A percentile compares a stretch with the other conserved stretches of the same genome.
Evolutionary conservation across 2,329 filamentous ascomycete species (phyloP).

Genomic region (Cladobotryum protrusum): DNA sequence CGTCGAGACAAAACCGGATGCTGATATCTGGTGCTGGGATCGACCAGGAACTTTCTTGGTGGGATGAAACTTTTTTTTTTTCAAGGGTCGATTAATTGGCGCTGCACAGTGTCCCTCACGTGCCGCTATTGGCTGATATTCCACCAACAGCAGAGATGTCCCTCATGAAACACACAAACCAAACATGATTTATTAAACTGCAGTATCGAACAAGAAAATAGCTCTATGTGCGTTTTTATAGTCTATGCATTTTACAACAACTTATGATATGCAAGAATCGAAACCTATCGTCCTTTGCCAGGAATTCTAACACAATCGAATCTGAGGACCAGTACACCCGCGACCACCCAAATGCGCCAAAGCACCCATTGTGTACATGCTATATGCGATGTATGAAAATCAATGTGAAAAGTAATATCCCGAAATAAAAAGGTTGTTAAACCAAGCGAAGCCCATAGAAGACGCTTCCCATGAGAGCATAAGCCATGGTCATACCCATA

Average conservation of each 20-base stretch:
- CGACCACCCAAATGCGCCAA: background rate
- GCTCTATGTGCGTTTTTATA: slow-evolving; percentile 7
- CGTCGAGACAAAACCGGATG: slow-evolving; percentile 10
- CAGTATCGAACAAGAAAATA: background rate
- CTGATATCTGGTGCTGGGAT: slow-evolving; percentile 5
- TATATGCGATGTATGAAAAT: too few species aligned
- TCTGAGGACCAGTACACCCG: background rate
- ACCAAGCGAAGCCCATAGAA: slow-evolving; percentile 5
- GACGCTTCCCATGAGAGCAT: slow-evolving; percentile 15
- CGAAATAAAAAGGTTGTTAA: too few species aligned
- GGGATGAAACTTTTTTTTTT: slow-evolving; percentile 23
- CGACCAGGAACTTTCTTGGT: slow-evolving; percentile 5
- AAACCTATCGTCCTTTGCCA: background rate
- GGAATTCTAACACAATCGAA: background rate
- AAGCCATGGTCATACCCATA: slow-evolving; percentile 16
- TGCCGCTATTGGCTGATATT: slow-evolving; percentile 6
- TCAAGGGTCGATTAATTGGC: slow-evolving; percentile 10
- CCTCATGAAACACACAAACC: background rate
- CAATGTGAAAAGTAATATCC: too few species aligned
- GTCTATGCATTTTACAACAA: slow-evolving; percentile 1
- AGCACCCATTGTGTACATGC: too few species aligned
- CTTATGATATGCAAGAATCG: background rate
- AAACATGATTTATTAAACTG: background rate
- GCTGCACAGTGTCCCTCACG: slow-evolving; percentile 15
- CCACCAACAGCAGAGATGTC: background rate